Conservation (phyloP, 2,329 filamentous ascomycete genomes). For the Xylaria arbuscula region DNA sequence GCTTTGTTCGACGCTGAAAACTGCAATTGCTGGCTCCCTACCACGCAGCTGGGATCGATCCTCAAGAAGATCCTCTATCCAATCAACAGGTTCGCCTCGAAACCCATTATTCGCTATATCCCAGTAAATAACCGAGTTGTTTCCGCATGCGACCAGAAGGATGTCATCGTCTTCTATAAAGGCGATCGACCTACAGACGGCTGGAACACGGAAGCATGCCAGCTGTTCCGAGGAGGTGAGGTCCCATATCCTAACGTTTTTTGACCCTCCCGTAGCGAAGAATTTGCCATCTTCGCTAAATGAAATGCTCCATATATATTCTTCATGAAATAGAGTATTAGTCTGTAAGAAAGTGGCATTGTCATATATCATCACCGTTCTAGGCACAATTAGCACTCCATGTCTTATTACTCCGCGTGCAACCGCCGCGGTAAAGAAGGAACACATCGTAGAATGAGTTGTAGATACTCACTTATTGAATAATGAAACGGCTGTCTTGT, state of each 20-base stretch:
- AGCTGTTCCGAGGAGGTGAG: conserved; percentile 21
- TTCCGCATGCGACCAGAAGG: conserved; percentile 16
- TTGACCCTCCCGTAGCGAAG: conserved; percentile 35
- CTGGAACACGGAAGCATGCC: conserved; percentile 25
- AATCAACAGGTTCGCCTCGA: conserved; percentile 33
- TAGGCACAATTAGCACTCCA: conserved; percentile 3
- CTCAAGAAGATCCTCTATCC: conserved; percentile 37
- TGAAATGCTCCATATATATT: conserved; percentile 38
- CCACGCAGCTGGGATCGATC: conserved; percentile 18
- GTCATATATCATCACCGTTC: conserved; percentile 40
- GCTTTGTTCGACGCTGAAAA: conserved; percentile 31
- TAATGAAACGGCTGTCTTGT: conserved; percentile 38
- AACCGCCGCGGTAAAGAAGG: background rate
- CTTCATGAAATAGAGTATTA: conserved; percentile 35
- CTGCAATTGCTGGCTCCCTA: conserved; percentile 37
- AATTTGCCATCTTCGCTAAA: conserved; percentile 36
- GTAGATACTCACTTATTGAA: conserved; percentile 21
- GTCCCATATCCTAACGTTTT: conserved; percentile 37
- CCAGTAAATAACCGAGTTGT: conserved; percentile 30
- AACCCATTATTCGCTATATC: conserved; percentile 15
- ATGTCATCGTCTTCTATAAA: conserved; percentile 29
- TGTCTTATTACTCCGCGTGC: background rate
- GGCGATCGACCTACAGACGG: conserved; percentile 29
- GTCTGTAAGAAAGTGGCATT: conserved; percentile 39
- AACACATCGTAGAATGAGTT: background rate